These are phyloP conservation scores for Vigna reflexopilosa DNA, from an alignment of 306 rosid genomes.

Conservation along the genomic window DNA sequence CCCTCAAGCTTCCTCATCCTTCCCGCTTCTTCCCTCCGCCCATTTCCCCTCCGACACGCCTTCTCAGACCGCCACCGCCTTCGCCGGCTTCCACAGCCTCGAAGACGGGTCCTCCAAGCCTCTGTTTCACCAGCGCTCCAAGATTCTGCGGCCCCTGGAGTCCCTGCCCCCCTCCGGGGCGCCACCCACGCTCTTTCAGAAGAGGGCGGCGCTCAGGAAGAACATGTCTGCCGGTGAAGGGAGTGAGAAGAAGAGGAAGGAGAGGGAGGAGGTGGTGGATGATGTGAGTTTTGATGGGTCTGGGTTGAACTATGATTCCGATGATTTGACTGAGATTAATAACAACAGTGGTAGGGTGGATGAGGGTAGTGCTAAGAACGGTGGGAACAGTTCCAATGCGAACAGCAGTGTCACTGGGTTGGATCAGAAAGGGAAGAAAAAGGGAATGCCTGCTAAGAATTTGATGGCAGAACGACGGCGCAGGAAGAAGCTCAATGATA, in stretches of 20 bases:
- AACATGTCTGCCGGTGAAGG: slow-evolving; percentile 44
- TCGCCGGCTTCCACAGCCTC: slow-evolving; percentile 56
- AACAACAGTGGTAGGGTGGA: slow-evolving; percentile 45
- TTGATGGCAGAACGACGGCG: slow-evolving; percentile 98
- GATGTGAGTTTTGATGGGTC: slow-evolving; percentile 76
- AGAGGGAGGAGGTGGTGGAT: slow-evolving; percentile 56
- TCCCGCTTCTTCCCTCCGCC: slow-evolving; percentile 49
- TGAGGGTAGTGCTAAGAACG: slow-evolving; percentile 55
- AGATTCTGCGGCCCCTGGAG: slow-evolving; percentile 70
- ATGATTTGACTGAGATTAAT: slow-evolving; percentile 64
- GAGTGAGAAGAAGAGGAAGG: slow-evolving; percentile 50
- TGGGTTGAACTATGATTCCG: slow-evolving; percentile 84
- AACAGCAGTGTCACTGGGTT: slow-evolving; percentile 59
- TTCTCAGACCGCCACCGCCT: slow-evolving; percentile 39
- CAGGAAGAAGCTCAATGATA: slow-evolving; percentile 95
- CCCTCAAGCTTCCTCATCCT: slow-evolving; percentile 55
- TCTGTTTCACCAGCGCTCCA: slow-evolving; percentile 62
- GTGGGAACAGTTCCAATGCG: slow-evolving; percentile 65
- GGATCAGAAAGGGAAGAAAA: slow-evolving; percentile 88
- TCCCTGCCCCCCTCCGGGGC: slow-evolving; percentile 72
- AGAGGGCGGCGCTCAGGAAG: slow-evolving; percentile 77
- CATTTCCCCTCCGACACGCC: slow-evolving; percentile 46
- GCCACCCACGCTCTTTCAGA: slow-evolving; percentile 89
- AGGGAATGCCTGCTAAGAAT: slow-evolving; percentile 94
- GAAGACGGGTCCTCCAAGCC: slow-evolving; percentile 54